These are phyloP conservation scores for Salvia rosmarinus DNA, from an alignment of 257 asterid genomes.

Conservation along the genomic window DNA sequence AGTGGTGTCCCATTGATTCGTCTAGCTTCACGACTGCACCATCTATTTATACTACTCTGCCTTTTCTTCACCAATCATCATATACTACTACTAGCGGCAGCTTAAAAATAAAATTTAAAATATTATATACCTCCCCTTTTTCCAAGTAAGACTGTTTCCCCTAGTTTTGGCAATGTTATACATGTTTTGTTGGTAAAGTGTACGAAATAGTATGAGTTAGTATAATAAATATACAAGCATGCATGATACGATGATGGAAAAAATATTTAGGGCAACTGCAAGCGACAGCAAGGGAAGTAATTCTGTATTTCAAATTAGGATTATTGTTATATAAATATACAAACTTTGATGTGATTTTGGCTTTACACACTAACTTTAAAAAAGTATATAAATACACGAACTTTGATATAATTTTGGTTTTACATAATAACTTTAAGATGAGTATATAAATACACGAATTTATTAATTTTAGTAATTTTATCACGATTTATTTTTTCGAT, in stretches of 20 bases:
- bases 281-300: background rate
- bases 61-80: conserved; percentile 8
- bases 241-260: background rate
- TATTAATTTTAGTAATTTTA: too few species aligned
- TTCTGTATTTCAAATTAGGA: background rate
- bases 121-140: background rate
- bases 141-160: conserved; percentile 40
- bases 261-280: conserved; percentile 29
- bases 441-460: too few species aligned
- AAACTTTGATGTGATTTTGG: too few species aligned
- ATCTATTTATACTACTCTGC: background rate
- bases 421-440: too few species aligned
- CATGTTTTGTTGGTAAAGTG: conserved; percentile 57
- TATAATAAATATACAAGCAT: conserved; percentile 25
- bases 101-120: background rate
- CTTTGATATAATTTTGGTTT: too few species aligned
- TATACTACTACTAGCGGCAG: background rate
- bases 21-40: background rate
- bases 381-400: too few species aligned
- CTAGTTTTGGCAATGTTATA: conserved; percentile 43
- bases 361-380: too few species aligned
- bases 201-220: conserved; percentile 48
- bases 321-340: too few species aligned
- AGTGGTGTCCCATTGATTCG: conserved; percentile 69
- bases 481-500: too few species aligned